Base-by-base conservation (phyloP, 2,329 filamentous ascomycete genomes). In the Didymella pinodella region DNA sequence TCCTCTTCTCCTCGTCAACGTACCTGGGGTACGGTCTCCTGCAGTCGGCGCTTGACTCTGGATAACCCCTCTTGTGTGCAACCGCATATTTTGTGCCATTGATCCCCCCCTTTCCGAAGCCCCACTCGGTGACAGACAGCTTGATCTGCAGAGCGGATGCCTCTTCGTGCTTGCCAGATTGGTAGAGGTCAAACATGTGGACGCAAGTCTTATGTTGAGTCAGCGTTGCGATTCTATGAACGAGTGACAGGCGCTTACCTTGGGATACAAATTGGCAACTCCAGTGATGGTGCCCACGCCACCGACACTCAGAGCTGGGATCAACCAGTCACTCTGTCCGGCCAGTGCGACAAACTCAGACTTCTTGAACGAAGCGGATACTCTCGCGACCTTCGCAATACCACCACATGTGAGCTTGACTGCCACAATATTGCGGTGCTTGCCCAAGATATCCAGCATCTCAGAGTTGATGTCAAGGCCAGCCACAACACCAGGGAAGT, bases 51-150 rank as follows among this genome's bases (percentile, higher is more conserved):
- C 80, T 85, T 16, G 77, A 74, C 31, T 80, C 69, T 1, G 83
- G 79, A 65, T 87, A 87, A n/a, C 82, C 84, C 18, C 76, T 75
- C 26, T 82, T 70, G 67, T 85, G 82, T 36, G 81, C 82, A 34
- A 86, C 84, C n/a, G 85, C 80, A 80, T 82, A 86, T 70, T 87
- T 87, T 7, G 82, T 86, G 10, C 85, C 84, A 65, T 86, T 86
- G 69, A 87, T 85, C n/a, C 84, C 84, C 3, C 83, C 82, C 69
- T 85, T 85, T 28, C 75, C 83, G 52, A 87, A 85, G 0, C 82
- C 85, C 80, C 81, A 84, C 76, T 86, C 85, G 57, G 80, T 79
- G 65, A 81, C 75, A 7, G 81, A 82, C 36, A 86, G 75, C 71
- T 83, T 78, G 49, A 83, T 74, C 70, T 86, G 84, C 4, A 83